Evolutionary conservation across 2,329 filamentous ascomycete species (phyloP), one percentile per base, ranked within the genome.

Genomic region (Aspergillus texensis): DNA sequence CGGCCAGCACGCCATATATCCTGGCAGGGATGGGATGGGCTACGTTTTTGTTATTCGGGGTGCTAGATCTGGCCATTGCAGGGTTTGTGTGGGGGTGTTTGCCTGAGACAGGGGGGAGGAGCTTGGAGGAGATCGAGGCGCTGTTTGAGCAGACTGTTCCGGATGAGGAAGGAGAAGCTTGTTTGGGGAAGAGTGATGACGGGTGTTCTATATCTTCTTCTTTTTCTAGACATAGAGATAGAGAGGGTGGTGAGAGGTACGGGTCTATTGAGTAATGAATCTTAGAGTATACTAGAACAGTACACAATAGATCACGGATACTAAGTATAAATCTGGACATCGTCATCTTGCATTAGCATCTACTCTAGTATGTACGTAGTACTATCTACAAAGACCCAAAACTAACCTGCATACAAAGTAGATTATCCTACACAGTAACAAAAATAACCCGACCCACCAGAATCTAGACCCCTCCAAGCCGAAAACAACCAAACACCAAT

Each of bases 41-140:
- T 75, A 77, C 79, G 73, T 58, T 85, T 77, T 43, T 79, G 65
- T 65, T 81, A 63, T 77, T 82, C 65, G 79, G 77, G 4, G 64
- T 75, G 21, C 78, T 83, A 12, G 83, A 83, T 66, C 65, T 82
- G 4, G 16, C 80, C 4, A 83, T 82, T 39, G 73, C 82, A 2
- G 57, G 79, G 1, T 88, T 86, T 80, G 82, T 84, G 24, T 59
- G 50, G n/a, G 0, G 84, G 78, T 63, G 84, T 84, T 69, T 82
- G 81, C 21, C 76, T 86, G 86, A 88, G 76, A 84, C 85, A 19
- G 82, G 81, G 62, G 84, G 81, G 8, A 79, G 83, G 43, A 85
- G 83, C 0, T 83, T 84, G 58, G 84, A 81, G 43, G 86, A 88
- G 73, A 78, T 88, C 2, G 85, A 88, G 58, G 73, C 83, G 12